Conservation (phyloP, 2,329 filamentous ascomycete species). For the Paecilomyces variotii region DNA sequence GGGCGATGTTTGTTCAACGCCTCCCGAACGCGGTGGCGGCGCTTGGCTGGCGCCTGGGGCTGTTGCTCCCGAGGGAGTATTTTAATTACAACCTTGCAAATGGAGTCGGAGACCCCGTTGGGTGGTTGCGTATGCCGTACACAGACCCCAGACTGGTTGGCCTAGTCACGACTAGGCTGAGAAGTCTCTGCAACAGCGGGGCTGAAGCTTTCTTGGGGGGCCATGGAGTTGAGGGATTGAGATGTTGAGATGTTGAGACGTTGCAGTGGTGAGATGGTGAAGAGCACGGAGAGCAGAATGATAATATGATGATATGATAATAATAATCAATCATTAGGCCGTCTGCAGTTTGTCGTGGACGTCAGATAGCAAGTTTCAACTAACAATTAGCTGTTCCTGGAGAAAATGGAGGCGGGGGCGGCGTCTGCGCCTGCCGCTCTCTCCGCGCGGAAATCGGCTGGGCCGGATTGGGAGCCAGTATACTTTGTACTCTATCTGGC, state of each 20-base stretch:
- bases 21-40: not conserved
- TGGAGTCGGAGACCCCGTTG: not conserved
- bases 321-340: too few species aligned
- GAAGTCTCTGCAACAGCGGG: not conserved
- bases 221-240: not conserved
- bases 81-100: not conserved
- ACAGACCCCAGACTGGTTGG: not conserved
- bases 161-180: not conserved
- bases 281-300: not conserved
- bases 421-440: not conserved
- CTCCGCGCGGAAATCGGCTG: not conserved
- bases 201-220: not conserved
- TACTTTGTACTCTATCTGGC: too few species aligned
- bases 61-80: not conserved
- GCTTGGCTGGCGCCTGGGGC: not conserved
- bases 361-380: too few species aligned
- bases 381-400: not conserved
- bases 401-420: not conserved
- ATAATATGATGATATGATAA: too few species aligned
- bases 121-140: not conserved
- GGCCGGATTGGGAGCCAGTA: not conserved
- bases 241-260: not conserved
- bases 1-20: not conserved
- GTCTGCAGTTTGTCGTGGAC: too few species aligned
- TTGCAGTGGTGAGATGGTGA: not conserved